These are phyloP conservation scores for Pilatotrama ljubarskyi DNA, from an alignment of 768 basidiomycete genomes.

Conservation along the genomic window DNA sequence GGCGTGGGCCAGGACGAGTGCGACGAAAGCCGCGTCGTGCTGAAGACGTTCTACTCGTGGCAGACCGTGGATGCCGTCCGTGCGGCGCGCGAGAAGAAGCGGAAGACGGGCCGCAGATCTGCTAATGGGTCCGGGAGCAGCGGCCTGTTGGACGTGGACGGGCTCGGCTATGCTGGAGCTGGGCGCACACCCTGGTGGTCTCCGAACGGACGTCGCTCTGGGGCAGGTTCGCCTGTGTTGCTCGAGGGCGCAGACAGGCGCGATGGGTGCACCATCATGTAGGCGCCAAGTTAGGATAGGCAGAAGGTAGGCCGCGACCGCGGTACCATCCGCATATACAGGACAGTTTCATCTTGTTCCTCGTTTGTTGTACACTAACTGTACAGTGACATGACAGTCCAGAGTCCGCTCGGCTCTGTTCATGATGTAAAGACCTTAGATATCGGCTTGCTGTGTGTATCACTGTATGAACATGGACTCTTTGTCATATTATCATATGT, in stretches of 20 bases:
- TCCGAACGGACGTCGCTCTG: conserved; percentile 48
- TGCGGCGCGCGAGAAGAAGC: conserved; percentile 63
- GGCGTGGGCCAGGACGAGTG: conserved; percentile 81
- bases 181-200: conserved; percentile 50
- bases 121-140: conserved; percentile 39
- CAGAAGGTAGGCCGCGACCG: conserved; percentile 10
- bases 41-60: conserved; percentile 87
- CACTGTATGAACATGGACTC: not conserved
- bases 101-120: conserved; percentile 49
- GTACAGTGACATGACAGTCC: conserved; percentile 12
- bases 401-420: not conserved
- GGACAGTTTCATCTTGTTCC: not conserved
- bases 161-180: conserved; percentile 20
- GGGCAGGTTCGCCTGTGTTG: conserved; percentile 50
- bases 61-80: conserved; percentile 81
- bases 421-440: conserved; percentile 4
- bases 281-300: conserved; percentile 17
- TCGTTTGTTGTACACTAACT: conserved; percentile 15
- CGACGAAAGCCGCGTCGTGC: conserved; percentile 65
- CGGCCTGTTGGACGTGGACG: conserved; percentile 20
- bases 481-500: conserved; percentile 3
- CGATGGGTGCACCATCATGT: conserved; percentile 74
- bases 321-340: not conserved
- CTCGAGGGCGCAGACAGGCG: conserved; percentile 41
- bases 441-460: not conserved